Evolutionary conservation across 768 basidiomycete genomes (phyloP), one percentile per base, ranked within the genome.

Genomic region (Collybia sordida): DNA sequence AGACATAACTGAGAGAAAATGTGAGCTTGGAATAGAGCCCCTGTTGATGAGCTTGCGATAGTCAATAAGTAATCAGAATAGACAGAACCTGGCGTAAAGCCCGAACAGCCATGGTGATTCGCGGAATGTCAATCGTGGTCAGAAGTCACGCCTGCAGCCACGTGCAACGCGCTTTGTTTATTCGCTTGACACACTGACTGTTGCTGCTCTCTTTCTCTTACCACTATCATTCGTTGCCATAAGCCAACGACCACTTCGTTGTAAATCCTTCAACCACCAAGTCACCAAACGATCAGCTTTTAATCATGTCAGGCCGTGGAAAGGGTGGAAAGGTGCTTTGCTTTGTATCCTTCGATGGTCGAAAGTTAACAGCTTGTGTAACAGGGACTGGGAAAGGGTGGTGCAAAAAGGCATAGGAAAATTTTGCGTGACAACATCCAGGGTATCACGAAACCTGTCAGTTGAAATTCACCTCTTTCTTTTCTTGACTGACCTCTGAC

Each of bases 351-450:
- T 42, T 14, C 41, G 14, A 21, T 39, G 11, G 2, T 44, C 18
- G 9, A 2, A 6, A 9, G 19, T 11, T 3, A 27, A 2, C 46
- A 38, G 47, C 19, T 37, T 31, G 24, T 25, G 36, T 27, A 55
- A 21, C 56, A 79, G 79, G 88, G 88, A 66, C 84, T 91, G 66
- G 89, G 89, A 67, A 91, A 90, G 79, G 87, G 88, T 51, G 88
- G 88, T 58, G 85, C 85, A 42, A 88, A 87, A 74, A 82, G 88
- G 66, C 88, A 90, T 72, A 82, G 88, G 61, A 91, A 90, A 74
- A 88, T 91, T 67, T 75, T 89, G 61, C 86, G 87, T 60, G 82
- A 84, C 57, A 84, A 83, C 72, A 85, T 85, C 50, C 83, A 85
- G 62, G 83, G 82, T 74, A 56, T 18, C 25, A 27, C 25, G 5